Evolutionary conservation across 2,329 filamentous ascomycete genomes (phyloP), one percentile per base, ranked within the genome.

Genomic region (Clonostachys solani): DNA sequence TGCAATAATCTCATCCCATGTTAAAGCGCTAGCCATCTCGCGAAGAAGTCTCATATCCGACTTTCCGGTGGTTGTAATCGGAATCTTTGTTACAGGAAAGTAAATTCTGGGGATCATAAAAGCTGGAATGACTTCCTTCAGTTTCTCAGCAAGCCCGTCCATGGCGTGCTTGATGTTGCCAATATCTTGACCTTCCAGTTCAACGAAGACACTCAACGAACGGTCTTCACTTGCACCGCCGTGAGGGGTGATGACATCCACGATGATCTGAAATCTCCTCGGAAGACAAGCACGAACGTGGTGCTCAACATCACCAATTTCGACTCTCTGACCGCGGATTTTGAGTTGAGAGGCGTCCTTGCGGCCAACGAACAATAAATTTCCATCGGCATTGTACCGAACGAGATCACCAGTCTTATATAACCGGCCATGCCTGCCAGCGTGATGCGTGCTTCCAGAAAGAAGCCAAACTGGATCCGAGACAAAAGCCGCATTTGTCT

Each of bases 291-390:
- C 23, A 29, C 23, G 23, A 29, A 60, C 5, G 3, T 38, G 17
- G 9, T 10, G 23, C 0, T 48, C 48, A 10, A 61, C 58, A 2
- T 51, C 36, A 5, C 12, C 5, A 4, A 56, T 19, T 2, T 56
- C 36, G 2, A 77, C 64, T 46, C 75, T 58, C 47, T 71, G 79
- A 42, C 81, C 81, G 23, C 70, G 67, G 12, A 81, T 58, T 55
- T 81, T 81, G 33, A 80, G 65, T 56, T 81, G 77, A 0, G 67
- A 18, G 16, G 17, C 66, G 53, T 81, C 77, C 51, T 74, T 75
- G 36, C 77, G 65, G 42, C 75, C 75, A 46, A 75, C 52, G 47
- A 66, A 72, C 1, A 61, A 48, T 12, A 74, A 54, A 34, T 48
- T 52, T 7, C 66, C 65, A 47, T 72, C 60, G 5, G 50, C 44